phyloP scores from a whole-genome alignment of 139 green algal genomes.

The Chlorella sp. region DNA sequence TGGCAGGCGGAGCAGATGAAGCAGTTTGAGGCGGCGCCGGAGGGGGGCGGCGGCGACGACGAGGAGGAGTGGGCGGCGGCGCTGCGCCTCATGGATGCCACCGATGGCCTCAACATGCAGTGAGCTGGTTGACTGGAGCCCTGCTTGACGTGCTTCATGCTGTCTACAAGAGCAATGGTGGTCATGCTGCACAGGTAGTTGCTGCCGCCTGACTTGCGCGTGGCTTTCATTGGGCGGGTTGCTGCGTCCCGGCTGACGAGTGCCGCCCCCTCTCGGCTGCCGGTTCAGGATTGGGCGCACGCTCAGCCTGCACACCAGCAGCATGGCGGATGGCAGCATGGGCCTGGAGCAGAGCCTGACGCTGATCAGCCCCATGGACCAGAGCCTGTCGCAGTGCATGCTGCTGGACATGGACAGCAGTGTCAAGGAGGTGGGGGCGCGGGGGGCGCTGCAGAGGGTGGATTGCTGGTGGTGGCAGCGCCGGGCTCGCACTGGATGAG shows the following conservation, averaged over 20 bases:
- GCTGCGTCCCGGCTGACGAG: too few species aligned
- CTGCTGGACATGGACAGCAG: slow-evolving; percentile 38
- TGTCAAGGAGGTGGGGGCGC: slow-evolving; percentile 20
- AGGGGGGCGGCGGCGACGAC: slow-evolving; percentile 5
- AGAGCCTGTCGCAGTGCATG: slow-evolving; percentile 19
- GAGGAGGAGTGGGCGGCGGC: slow-evolving; percentile 49
- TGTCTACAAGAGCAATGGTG: too few species aligned
- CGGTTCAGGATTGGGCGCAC: slow-evolving; percentile 11
- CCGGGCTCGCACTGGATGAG: too few species aligned
- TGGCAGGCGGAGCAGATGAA: slow-evolving; percentile 50
- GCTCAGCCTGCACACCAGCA: slow-evolving; percentile 30
- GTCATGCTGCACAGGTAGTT: too few species aligned
- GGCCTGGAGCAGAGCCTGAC: slow-evolving; percentile 25
- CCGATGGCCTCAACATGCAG: slow-evolving; percentile 36
- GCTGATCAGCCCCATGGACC: background rate
- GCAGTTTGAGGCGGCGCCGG: slow-evolving; percentile 30
- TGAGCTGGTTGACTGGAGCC: too few species aligned
- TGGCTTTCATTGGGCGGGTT: background rate
- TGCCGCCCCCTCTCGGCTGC: too few species aligned
- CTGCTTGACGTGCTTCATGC: too few species aligned
- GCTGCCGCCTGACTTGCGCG: too few species aligned
- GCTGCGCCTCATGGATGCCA: slow-evolving; percentile 31
- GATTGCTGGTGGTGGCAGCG: too few species aligned
- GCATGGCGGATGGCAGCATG: slow-evolving; percentile 22
- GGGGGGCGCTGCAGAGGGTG: too few species aligned